Base-by-base conservation (phyloP, 2,329 filamentous ascomycete genomes). In the Xylaria sp. region DNA sequence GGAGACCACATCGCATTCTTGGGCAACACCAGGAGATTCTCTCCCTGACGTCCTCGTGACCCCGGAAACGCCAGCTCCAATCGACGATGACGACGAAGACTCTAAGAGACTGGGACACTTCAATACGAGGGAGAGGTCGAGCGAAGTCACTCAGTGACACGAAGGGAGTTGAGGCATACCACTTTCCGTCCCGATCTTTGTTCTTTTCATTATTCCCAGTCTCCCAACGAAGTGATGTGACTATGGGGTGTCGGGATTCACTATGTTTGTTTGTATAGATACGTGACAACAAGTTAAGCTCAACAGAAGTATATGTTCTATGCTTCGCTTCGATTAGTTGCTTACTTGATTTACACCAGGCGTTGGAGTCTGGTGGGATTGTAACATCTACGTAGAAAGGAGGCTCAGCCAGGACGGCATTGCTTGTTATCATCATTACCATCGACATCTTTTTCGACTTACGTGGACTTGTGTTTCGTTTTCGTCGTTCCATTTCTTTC, bases 21-120 rank as follows among this genome's bases (percentile, higher is more conserved):
- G n/a, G 68, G 62, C 29, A 44, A 44, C 44, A 65, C 1, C 66
- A 64, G n/a, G 68, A 65, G 74, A 69, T 18, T 54, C 76, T n/a
- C 76, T 83, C 0, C 85, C 85, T 0, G 78, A 84, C 47, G 73
- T 87, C 0, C 82, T 81, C 48, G 73, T 87, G n/a, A 87, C 85
- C 0, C 84, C 85, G 0, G 85, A 82, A 18, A 87, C 86, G 0
- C 84, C 86, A 2, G 79, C 78, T 0, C 75, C 79, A 0, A 67
- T 70, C 0, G 79, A 81, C 2, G 79, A 74, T 12, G 76, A 78
- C 6, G 71, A 79, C 2, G 81, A 83, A 55, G 50, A 58, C 27
- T 78, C 78, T 3, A 87, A 87, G 77, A 81, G 82, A 64, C 77
- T 86, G 5, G 83, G 82, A 6, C 77, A 79, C 58, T 75, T 82